Percentiles rank a stretch among this genome's conserved stretches.
phyloP scores from a whole-genome alignment of 148 eudicot genomes.

The Talinum fruticosum region DNA sequence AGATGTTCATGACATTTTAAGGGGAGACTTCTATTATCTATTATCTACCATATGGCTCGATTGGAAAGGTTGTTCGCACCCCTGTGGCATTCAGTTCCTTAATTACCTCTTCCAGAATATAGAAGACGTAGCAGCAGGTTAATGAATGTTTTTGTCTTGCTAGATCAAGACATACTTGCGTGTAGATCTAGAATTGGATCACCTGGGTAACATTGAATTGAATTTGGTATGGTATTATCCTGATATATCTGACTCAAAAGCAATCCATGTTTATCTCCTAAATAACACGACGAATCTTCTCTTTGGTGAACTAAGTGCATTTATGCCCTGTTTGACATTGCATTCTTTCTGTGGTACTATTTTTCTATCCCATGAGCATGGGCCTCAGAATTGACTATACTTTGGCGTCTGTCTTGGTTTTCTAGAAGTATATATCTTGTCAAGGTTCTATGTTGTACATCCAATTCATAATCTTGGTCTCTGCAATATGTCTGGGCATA shows the following conservation, averaged over 20 bases:
- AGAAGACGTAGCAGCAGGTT: background rate
- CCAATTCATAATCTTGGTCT: background rate
- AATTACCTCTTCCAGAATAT: background rate
- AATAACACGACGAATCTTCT: background rate
- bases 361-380: background rate
- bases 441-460: background rate
- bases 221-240: background rate
- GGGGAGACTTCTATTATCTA: background rate
- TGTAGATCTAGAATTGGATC: background rate
- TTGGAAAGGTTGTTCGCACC: background rate
- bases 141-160: conserved; percentile 1
- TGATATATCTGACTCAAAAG: background rate
- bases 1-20: background rate
- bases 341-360: background rate
- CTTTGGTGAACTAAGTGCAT: no score
- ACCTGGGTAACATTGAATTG: background rate
- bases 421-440: background rate
- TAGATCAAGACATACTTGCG: background rate
- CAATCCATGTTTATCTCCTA: background rate
- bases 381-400: background rate
- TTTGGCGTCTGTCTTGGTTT: background rate
- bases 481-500: background rate
- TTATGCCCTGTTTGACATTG: background rate
- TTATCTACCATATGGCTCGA: background rate
- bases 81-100: background rate